Percentiles rank a stretch among this genome's conserved stretches.
phyloP scores from a whole-genome alignment of 1,284 basidiomycete species.

The Lignosus rhinocerotis region DNA sequence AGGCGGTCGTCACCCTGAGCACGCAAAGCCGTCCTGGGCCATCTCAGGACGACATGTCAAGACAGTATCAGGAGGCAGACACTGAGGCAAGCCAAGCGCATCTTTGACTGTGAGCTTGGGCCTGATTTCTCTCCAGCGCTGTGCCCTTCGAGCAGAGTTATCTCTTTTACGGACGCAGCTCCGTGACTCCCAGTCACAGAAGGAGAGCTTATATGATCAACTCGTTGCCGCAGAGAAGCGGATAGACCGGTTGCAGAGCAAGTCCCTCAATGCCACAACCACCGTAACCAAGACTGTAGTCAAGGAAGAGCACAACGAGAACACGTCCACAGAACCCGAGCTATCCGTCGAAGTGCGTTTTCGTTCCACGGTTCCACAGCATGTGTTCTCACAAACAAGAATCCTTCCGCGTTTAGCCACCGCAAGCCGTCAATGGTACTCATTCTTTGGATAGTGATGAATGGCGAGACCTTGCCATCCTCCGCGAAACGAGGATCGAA shows the following conservation, averaged over 20 bases:
- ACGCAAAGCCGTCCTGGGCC: constrained; percentile 33
- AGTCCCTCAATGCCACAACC: constrained; percentile 51
- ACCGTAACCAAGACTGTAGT: constrained; percentile 36
- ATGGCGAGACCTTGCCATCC: constrained; percentile 39
- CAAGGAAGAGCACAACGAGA: constrained; percentile 51
- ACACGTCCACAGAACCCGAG: constrained; percentile 36
- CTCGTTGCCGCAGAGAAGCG: constrained; percentile 68
- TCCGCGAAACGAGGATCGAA: constrained; percentile 44
- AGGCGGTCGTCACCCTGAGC: constrained; percentile 54
- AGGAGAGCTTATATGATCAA: constrained; percentile 55
- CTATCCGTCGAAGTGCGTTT: constrained; percentile 69
- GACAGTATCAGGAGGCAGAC: constrained; percentile 53
- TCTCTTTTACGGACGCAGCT: constrained; percentile 59
- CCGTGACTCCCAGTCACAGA: constrained; percentile 54
- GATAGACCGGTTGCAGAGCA: constrained; percentile 72
- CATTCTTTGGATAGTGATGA: constrained; percentile 23
- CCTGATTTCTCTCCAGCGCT: constrained; percentile 43
- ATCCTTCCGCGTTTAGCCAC: constrained; percentile 35
- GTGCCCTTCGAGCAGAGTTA: constrained; percentile 60
- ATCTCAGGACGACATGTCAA: constrained; percentile 41
- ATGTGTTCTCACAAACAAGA: constrained; percentile 40
- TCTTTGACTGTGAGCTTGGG: neutral
- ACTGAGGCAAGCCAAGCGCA: constrained; percentile 53
- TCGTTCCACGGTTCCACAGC: constrained; percentile 40
- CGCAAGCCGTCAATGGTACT: constrained; percentile 23